Conservation (phyloP, 2,329 filamentous ascomycete species). For the Alternaria longipes region DNA sequence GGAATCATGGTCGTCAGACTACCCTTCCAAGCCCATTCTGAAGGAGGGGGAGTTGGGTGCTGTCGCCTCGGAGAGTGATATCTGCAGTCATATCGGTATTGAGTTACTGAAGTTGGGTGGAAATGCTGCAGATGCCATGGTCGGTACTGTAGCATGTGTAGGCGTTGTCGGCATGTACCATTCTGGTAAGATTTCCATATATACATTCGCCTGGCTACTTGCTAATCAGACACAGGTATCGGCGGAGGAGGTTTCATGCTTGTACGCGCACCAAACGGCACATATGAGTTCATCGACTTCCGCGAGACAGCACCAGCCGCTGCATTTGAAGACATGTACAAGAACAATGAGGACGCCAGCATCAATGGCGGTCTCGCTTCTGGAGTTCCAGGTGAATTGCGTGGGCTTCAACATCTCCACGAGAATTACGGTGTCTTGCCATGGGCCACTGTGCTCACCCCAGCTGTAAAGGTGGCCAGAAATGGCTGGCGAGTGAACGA, state of each 20-base stretch:
- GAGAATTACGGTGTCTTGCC: slow-evolving; percentile 68
- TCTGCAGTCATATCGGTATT: slow-evolving; percentile 59
- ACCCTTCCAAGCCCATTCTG: slow-evolving; percentile 25
- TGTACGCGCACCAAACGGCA: slow-evolving; percentile 75
- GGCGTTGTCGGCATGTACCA: slow-evolving; percentile 61
- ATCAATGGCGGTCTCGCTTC: slow-evolving; percentile 74
- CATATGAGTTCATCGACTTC: slow-evolving; percentile 88
- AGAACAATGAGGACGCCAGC: slow-evolving; percentile 72
- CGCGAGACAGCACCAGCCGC: slow-evolving; percentile 86
- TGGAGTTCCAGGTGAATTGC: slow-evolving; percentile 77
- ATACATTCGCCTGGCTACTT: not conserved
- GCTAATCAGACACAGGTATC: slow-evolving; percentile 66
- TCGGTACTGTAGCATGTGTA: slow-evolving; percentile 59
- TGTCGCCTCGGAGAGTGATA: slow-evolving; percentile 57
- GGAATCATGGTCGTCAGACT: slow-evolving; percentile 12
- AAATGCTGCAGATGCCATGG: slow-evolving; percentile 61
- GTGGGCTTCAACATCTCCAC: slow-evolving; percentile 82
- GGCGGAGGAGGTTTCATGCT: slow-evolving; percentile 93
- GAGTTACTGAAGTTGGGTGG: slow-evolving; percentile 59
- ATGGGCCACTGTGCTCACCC: slow-evolving; percentile 72
- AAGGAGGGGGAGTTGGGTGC: slow-evolving; percentile 51
- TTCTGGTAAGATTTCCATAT: slow-evolving; percentile 38
- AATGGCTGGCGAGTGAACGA: slow-evolving; percentile 69
- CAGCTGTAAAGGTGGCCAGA: slow-evolving; percentile 75
- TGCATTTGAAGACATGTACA: slow-evolving; percentile 85